Evolutionary conservation across 495 filamentous ascomycete species (phyloP), one percentile per base, ranked within the genome.

Genomic region (Cryomyces antarcticus): DNA sequence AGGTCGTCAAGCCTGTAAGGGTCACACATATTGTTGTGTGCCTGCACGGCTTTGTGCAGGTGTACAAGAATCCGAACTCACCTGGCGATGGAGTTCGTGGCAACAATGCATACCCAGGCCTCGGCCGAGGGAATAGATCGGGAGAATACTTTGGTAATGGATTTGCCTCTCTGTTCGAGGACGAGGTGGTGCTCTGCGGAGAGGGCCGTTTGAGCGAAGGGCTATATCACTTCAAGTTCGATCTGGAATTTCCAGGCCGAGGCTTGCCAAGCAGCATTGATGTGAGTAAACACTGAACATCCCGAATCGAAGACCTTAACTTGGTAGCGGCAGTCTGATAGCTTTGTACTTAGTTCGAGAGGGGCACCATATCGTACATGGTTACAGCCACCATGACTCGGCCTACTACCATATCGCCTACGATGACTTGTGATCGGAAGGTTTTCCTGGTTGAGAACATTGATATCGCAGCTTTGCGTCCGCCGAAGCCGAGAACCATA

Each of bases 211-310:
- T 96, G 28, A 80, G 84, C 43, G 71, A 81, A 41, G 82, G 85
- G 9, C 68, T 80, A 40, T 97, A 93, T 55, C 80, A 89, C 52
- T 97, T 97, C 59, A 76, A 82, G 38, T 97, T 95, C 46, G 83
- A 93, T 55, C 70, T 94, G 54, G 66, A 78, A 30, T 71, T 80
- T 44, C 85, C 92, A 7, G 64, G 70, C n/a, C 76, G 79, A 50
- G 71, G 76, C 6, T 65, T 96, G 38, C 89, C 89, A 12, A 93
- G 81, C 59, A 93, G 87, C 59, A 83, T 97, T 52, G 86, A 89
- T 62, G 88, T 94, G 69, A 51, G 80, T 71, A 30, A 46, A 6
- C 39, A 41, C 41, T 24, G 17, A 24, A 24, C 17, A 30, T 28
- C 41, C 37, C 7, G 13, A 31, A 45, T 31, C 17, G 17, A 24